These are phyloP conservation scores for Heliamphora exappendiculata DNA, from an alignment of 148 eudicot species.

Conservation along the genomic window DNA sequence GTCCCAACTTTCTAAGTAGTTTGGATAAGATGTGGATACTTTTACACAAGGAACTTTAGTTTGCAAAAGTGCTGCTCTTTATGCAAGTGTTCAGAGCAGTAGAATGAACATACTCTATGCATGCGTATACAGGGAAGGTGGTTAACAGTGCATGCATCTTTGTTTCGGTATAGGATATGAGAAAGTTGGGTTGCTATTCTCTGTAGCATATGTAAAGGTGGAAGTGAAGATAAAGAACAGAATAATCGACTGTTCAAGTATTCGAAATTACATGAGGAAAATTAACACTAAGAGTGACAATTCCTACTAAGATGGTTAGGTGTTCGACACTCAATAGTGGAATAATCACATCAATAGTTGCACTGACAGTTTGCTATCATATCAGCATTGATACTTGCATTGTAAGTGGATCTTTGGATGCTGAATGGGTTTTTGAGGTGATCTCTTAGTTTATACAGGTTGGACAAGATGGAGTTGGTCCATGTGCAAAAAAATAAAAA, in stretches of 20 bases:
- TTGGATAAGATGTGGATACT: no score
- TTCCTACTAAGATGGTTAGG: not conserved
- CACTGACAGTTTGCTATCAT: no score
- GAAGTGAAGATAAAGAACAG: not conserved
- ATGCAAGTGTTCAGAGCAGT: not conserved
- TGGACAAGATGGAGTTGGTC: not conserved
- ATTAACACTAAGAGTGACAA: not conserved
- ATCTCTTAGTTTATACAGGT: not conserved
- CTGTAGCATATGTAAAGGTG: not conserved
- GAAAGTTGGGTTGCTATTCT: not conserved
- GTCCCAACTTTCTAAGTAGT: not conserved
- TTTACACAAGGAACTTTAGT: no score
- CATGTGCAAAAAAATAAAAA: not conserved
- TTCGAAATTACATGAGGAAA: not conserved
- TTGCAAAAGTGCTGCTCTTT: no score
- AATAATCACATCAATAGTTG: not conserved
- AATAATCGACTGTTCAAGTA: not conserved
- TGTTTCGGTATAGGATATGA: not conserved
- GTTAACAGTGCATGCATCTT: not conserved
- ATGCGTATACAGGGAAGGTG: not conserved
- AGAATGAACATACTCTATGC: conserved; percentile 1
- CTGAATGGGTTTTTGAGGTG: not conserved
- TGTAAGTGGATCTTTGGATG: not conserved
- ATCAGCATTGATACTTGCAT: not conserved
- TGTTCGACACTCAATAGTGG: not conserved